Conservation (phyloP, 306 rosid species). For the Casuarina cunninghamiana region DNA sequence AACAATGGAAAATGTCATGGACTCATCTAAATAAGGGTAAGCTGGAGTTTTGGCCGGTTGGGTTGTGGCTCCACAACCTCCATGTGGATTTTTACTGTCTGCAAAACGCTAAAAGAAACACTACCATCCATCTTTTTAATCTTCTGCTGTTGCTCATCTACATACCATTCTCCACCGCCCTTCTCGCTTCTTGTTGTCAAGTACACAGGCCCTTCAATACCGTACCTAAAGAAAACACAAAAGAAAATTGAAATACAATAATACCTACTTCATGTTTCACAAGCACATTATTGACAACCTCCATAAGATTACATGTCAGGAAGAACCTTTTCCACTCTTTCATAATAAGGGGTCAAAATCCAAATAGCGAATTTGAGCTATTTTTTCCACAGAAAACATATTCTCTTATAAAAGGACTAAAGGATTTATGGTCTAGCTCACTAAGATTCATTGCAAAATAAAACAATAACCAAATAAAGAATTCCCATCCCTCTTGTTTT, state of each 20-base stretch:
- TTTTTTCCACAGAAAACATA: background rate
- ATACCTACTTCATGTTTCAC: background rate
- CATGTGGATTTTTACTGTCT: constrained; percentile 68
- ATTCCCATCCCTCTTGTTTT: too few species aligned
- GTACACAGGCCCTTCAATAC: constrained; percentile 94
- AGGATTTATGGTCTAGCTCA: background rate
- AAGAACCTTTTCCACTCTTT: background rate
- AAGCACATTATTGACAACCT: background rate
- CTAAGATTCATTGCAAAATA: background rate
- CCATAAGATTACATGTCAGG: background rate
- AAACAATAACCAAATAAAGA: too few species aligned
- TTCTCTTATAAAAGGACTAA: background rate
- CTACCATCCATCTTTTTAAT: constrained; percentile 88
- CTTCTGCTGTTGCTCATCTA: constrained; percentile 83
- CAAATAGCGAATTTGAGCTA: background rate
- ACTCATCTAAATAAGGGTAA: constrained; percentile 51
- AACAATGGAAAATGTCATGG: background rate
- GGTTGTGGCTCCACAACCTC: constrained; percentile 99
- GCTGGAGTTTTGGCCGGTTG: constrained; percentile 84
- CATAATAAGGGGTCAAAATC: background rate
- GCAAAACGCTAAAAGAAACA: constrained; percentile 63
- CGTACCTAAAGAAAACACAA: constrained; percentile 49
- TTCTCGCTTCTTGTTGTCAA: constrained; percentile 65
- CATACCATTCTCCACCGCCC: constrained; percentile 85
- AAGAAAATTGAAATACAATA: background rate